Conservation (phyloP, 192 early-diverging fungal species). For the Mortierella claussenii region DNA sequence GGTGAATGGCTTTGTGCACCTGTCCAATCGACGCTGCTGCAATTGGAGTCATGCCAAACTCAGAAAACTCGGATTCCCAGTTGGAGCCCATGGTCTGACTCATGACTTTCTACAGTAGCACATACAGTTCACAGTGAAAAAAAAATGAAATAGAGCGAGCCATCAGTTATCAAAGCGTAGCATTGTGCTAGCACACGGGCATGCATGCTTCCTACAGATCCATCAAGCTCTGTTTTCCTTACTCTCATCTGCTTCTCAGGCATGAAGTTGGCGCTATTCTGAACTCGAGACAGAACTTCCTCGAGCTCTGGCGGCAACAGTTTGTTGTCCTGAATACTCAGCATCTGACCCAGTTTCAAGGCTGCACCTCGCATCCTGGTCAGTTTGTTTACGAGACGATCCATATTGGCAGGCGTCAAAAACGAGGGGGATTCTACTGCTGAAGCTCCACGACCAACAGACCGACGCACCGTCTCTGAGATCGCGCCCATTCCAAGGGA, state of each 20-base stretch:
- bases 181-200: not conserved
- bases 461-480: slow-evolving; percentile 42
- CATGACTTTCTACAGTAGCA: slow-evolving; percentile 66
- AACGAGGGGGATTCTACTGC: slow-evolving; percentile 61
- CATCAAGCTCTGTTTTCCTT: slow-evolving; percentile 1
- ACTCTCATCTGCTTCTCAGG: slow-evolving; percentile 87
- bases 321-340: slow-evolving; percentile 90
- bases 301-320: slow-evolving; percentile 85
- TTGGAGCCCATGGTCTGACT: slow-evolving; percentile 70
- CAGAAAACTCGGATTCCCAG: slow-evolving; percentile 75
- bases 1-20: slow-evolving; percentile 74
- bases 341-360: slow-evolving; percentile 97
- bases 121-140: not conserved
- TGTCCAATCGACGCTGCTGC: slow-evolving; percentile 94
- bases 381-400: slow-evolving; percentile 86
- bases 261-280: slow-evolving; percentile 97
- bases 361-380: slow-evolving; percentile 96
- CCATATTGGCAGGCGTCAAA: slow-evolving; percentile 82
- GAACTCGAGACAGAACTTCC: slow-evolving; percentile 84
- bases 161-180: not conserved
- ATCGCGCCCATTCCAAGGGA: slow-evolving; percentile 23
- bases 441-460: slow-evolving; percentile 28
- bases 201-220: too few relatives aligned
- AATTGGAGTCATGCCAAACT: slow-evolving; percentile 85
- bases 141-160: too few relatives aligned